Evolutionary conservation across 225 moss, liverwort and hornwort genomes (phyloP), one percentile per base, ranked within the genome.

Genomic region (Physcomitrium patens): DNA sequence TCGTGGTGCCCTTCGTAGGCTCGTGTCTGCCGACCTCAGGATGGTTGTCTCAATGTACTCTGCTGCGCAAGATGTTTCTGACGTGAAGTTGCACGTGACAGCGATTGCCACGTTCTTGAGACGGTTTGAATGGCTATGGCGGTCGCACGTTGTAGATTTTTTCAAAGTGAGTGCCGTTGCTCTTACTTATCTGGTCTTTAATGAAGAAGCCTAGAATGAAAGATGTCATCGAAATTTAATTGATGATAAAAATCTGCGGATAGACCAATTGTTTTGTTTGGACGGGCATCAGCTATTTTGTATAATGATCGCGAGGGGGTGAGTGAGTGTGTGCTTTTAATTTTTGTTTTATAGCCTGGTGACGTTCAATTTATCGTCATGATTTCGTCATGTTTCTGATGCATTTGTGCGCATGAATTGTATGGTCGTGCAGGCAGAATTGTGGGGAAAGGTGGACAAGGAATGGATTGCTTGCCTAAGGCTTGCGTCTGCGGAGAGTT

Each of bases 101-200:
- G 67, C 84, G 26, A 84, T 86, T 22, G 76, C 79, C 50, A 7
- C 58, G 13, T 83, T 83, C 51, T 51, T 83, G 72, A 79, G 79
- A 50, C 77, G 75, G 43, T 84, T 84, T 58, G 81, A 84, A 70
- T 79, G 78, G 81, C 76, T 89, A 23, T 89, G 89, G 89, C 81
- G 82, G 66, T 84, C 89, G 18, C 89, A 89, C 64, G 86, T 89
- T 15, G 86, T 89, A 50, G 86, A 89, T 71, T 89, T 86, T 68
- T 89, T 89, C 62, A 86, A 86, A 60, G 89, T 84, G 48, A 54
- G 84, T 45, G 13, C 59, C 58, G 12, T 58, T 24, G 61, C 43
- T 13, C 48, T n/a, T 27, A 9, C 23, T 42, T 62, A 17, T 11
- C 18, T 51, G 14, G 13, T 44, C 17, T 42, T 17, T 59, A 16